These are phyloP conservation scores for Candida dubliniensis DNA, from an alignment of 1,139 yeast species.

Conservation along the genomic window DNA sequence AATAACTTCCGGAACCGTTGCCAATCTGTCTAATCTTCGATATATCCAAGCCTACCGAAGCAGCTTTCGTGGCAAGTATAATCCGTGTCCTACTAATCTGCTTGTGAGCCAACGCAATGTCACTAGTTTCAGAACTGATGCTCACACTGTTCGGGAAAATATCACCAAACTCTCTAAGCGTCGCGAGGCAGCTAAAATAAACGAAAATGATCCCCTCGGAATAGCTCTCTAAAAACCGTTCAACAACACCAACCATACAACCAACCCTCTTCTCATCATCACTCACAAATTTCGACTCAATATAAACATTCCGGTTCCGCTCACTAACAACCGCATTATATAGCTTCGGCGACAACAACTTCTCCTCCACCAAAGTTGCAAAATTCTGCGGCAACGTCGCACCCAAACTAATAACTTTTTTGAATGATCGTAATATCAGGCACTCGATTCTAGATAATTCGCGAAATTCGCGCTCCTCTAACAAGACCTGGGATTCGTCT, in stretches of 20 bases:
- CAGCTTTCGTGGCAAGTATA: not conserved
- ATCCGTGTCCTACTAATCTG: not conserved
- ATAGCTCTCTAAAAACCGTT: too few relatives aligned
- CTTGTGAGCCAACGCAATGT: not conserved
- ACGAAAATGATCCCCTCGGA: too few relatives aligned
- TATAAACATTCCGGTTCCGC: not conserved
- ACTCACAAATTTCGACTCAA: not conserved
- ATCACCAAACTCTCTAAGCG: too few relatives aligned
- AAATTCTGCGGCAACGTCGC: not conserved
- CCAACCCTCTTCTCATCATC: not conserved
- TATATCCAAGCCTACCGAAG: not conserved
- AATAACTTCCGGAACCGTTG: not conserved
- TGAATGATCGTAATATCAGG: too few relatives aligned
- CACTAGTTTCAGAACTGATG: not conserved
- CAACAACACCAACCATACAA: not conserved
- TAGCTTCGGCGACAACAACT: not conserved
- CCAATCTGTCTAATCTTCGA: not conserved
- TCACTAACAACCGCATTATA: not conserved
- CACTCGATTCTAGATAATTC: too few relatives aligned
- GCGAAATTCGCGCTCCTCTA: not conserved
- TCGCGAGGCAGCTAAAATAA: too few relatives aligned
- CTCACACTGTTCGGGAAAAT: too few relatives aligned
- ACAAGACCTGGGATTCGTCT: not conserved
- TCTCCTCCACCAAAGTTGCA: not conserved
- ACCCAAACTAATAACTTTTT: too few relatives aligned